Evolutionary conservation across 441 rosid genomes (phyloP).

Genomic region (Gossypium schwendimanii): DNA sequence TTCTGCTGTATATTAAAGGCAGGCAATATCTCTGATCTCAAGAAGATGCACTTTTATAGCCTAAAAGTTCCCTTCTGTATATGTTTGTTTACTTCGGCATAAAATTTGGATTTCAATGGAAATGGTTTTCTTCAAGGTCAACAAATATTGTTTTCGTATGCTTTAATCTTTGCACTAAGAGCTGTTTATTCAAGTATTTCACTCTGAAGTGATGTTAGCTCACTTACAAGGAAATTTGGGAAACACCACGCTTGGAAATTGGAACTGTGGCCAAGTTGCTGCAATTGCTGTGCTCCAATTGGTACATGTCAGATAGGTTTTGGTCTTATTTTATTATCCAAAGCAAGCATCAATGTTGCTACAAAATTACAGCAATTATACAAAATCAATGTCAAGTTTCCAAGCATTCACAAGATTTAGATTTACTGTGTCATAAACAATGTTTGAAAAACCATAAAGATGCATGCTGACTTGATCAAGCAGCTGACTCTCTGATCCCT

Average conservation of each 20-base stretch:
- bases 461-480: neutral
- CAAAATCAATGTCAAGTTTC: neutral
- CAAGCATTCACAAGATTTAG: neutral
- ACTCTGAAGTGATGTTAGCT: neutral
- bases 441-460: neutral
- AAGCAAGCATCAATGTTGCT: neutral
- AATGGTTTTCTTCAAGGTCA: neutral
- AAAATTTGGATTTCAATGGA: neutral
- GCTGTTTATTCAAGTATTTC: neutral
- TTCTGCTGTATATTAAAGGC: conserved; percentile 29
- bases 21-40: conserved; percentile 15
- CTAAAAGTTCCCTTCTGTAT: neutral
- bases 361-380: neutral
- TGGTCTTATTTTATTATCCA: neutral
- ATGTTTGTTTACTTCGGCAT: neutral
- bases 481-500: neutral
- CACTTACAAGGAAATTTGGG: neutral
- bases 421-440: neutral
- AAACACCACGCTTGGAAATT: neutral
- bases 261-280: neutral
- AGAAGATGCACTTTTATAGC: conserved; percentile 20
- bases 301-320: neutral
- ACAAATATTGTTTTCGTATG: neutral
- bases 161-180: neutral
- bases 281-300: neutral